Base-by-base conservation (phyloP, 1,284 basidiomycete species). In the Lignosus rhinocerotis region DNA sequence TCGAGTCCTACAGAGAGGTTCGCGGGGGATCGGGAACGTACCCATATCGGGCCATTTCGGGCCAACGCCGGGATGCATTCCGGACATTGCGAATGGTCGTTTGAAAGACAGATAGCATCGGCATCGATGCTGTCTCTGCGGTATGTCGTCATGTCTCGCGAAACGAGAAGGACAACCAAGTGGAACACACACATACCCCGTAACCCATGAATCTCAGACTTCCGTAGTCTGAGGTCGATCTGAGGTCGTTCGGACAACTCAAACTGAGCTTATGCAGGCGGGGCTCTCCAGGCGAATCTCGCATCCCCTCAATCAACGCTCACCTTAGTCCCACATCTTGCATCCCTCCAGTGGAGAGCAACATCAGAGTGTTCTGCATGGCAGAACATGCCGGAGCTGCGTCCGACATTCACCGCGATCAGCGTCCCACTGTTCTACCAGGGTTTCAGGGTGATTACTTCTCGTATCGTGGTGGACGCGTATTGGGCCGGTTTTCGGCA, bases 401-500 rank as follows among this genome's bases (percentile, higher is more conserved):
- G 34, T 53, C 54, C 54, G 58, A 53, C 25, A 44, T 44, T 41
- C 33, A 14, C 51, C 47, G 30, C 51, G 58, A 60, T 60, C 54
- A 44, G 54, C 58, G 58, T 46, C 53, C 44, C 30, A 34, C 25
- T 39, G 38, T 16, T 10, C 38, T 21, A 21, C 47, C 38, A 47
- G 53, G 42, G 53, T 63, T 60, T 53, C 34, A 55, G 61, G 61
- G 61, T 57, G 46, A 45, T 16, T 45, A 16, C 16, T 19, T 33
- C 53, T 41, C 34, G 33, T 32, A 41, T 42, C 48, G 48, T 41
- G 49, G 49, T 30, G 38, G 38, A 41, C 49, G 49, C 49, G 49
- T 30, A 38, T 25, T 39, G 44, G 45, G 25, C 53, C 25, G 36
- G 30, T 16, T 7, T 16, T 41, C 31, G 53, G 53, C 36, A 47